Evolutionary conservation across 805 yeast genomes (phyloP).

Genomic region (Lipomyces anomalus): DNA sequence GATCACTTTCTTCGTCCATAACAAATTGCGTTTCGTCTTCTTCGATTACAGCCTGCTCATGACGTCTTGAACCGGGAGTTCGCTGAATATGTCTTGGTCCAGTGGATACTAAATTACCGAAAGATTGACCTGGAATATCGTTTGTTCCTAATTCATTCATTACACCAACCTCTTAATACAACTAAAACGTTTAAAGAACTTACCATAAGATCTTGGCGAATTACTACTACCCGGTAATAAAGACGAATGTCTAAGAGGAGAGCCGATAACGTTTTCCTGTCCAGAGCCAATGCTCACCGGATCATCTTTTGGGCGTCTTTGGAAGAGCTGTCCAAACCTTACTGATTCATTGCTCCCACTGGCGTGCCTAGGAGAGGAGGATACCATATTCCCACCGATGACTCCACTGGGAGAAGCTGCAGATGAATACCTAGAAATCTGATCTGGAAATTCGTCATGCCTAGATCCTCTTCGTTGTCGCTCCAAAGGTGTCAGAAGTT

Average conservation of each 20-base stretch:
- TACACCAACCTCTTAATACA: conserved; percentile 7
- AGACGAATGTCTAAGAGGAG: conserved; percentile 16
- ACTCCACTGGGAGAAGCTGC: conserved; percentile 5
- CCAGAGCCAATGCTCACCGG: background rate
- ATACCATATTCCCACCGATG: conserved; percentile 12
- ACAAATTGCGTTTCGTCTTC: conserved; percentile 21
- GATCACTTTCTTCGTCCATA: conserved; percentile 20
- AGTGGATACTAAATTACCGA: background rate
- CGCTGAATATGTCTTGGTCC: background rate
- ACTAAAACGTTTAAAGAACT: background rate
- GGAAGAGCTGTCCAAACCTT: conserved; percentile 20
- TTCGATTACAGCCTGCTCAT: conserved; percentile 1
- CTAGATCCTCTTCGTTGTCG: conserved; percentile 63
- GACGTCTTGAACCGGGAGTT: background rate
- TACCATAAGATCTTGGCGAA: background rate
- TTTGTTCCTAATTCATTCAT: no score
- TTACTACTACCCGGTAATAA: background rate
- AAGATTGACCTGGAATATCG: conserved; percentile 1
- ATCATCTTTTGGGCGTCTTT: background rate
- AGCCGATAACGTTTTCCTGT: conserved; percentile 6
- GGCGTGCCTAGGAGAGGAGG: conserved; percentile 13
- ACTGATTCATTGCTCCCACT: conserved; percentile 10
- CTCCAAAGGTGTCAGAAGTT: conserved; percentile 76
- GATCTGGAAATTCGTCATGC: conserved; percentile 12
- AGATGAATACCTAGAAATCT: conserved; percentile 5